Conservation (phyloP, 768 basidiomycete species). For the Steccherinum ochraceum region DNA sequence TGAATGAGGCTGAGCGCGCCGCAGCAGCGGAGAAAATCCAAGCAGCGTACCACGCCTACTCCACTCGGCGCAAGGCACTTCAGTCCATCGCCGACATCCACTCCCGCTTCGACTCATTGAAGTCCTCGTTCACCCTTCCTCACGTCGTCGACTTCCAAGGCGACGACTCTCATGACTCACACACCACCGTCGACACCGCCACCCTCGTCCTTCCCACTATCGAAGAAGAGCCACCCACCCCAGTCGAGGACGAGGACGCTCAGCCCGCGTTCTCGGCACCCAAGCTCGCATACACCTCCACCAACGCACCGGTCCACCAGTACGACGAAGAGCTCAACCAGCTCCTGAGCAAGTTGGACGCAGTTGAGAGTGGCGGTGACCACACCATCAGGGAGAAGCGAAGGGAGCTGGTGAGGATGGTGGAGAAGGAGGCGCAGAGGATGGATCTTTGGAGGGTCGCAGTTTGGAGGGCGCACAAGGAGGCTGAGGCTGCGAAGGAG, state of each 20-base stretch:
- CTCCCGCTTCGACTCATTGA: slow-evolving; percentile 37
- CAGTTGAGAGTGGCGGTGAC: slow-evolving; percentile 59
- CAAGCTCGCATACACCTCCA: slow-evolving; percentile 54
- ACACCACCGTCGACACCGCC: slow-evolving; percentile 25
- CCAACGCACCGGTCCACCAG: slow-evolving; percentile 53
- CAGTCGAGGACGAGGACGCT: slow-evolving; percentile 2
- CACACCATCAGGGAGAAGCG: slow-evolving; percentile 43
- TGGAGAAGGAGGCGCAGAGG: slow-evolving; percentile 54
- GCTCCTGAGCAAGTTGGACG: slow-evolving; percentile 62
- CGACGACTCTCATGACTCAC: neutral
- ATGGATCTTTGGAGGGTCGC: slow-evolving; percentile 33
- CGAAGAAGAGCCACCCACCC: neutral
- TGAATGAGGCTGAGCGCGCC: slow-evolving; percentile 14
- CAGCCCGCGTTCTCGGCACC: slow-evolving; percentile 9
- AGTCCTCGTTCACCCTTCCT: slow-evolving; percentile 38
- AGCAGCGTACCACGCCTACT: slow-evolving; percentile 36
- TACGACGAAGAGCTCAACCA: slow-evolving; percentile 59
- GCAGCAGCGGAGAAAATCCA: slow-evolving; percentile 40
- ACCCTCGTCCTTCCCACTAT: slow-evolving; percentile 11
- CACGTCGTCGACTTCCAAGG: slow-evolving; percentile 39
- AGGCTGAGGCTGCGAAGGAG: slow-evolving; percentile 2
- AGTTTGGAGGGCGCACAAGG: slow-evolving; percentile 16
- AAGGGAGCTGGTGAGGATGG: slow-evolving; percentile 43
- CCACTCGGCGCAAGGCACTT: slow-evolving; percentile 27
- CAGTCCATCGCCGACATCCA: slow-evolving; percentile 32